Conservation (phyloP, 2,329 filamentous ascomycete species). For the Dendryphion nanum region DNA sequence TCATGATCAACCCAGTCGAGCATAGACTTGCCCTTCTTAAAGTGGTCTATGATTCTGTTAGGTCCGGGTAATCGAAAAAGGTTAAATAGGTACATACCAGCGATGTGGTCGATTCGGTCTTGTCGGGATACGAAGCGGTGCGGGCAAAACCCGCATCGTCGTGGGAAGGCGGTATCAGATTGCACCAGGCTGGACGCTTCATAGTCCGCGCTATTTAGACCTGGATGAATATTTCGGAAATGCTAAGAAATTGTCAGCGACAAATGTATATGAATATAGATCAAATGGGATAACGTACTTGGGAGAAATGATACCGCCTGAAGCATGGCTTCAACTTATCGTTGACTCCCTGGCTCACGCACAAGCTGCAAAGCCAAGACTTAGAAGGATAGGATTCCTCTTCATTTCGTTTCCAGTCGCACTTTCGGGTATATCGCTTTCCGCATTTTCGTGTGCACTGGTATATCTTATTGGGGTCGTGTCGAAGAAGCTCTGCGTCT, state of each 20-base stretch:
- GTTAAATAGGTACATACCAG: slow-evolving; percentile 8
- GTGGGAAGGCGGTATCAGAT: slow-evolving; percentile 34
- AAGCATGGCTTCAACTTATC: slow-evolving; percentile 39
- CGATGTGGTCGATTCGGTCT: slow-evolving; percentile 40
- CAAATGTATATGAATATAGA: neutral
- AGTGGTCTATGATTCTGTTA: slow-evolving; percentile 22
- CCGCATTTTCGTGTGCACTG: slow-evolving; percentile 40
- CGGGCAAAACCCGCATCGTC: slow-evolving; percentile 36
- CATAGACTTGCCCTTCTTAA: slow-evolving; percentile 40
- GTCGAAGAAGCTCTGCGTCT: slow-evolving; percentile 23
- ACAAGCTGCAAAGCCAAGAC: slow-evolving; percentile 35
- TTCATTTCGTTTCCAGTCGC: slow-evolving; percentile 40
- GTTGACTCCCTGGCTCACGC: slow-evolving; percentile 23
- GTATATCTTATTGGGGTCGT: slow-evolving; percentile 37
- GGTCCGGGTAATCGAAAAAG: neutral
- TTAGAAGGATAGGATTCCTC: slow-evolving; percentile 38
- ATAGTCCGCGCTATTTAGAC: slow-evolving; percentile 27
- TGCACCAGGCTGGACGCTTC: slow-evolving; percentile 31
- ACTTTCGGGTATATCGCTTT: slow-evolving; percentile 38
- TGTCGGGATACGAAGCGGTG: slow-evolving; percentile 33
- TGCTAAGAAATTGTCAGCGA: no score
- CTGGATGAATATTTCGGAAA: slow-evolving; percentile 39
- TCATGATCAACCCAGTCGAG: slow-evolving; percentile 36
- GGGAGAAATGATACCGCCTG: slow-evolving; percentile 36
- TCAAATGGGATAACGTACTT: slow-evolving; percentile 8